Conservation (phyloP, 2,329 filamentous ascomycete species). For the Claviceps fusiformis region DNA sequence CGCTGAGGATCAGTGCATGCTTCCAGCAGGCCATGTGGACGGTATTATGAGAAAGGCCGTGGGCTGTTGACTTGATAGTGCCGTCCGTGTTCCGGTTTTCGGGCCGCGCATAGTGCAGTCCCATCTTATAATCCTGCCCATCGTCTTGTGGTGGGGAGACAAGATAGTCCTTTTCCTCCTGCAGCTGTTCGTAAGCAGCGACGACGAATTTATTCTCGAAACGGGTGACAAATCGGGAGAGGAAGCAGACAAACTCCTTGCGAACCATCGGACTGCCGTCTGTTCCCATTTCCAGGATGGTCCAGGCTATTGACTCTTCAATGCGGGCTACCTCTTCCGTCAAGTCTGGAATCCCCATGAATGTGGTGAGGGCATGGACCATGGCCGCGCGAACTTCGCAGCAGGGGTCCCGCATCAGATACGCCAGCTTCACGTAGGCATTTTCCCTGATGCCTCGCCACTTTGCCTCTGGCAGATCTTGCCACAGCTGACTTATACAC, state of each 20-base stretch:
- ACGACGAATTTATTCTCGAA: conserved; percentile 91
- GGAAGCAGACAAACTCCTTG: conserved; percentile 84
- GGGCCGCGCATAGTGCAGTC: conserved; percentile 45
- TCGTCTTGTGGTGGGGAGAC: conserved; percentile 41
- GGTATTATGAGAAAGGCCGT: conserved; percentile 66
- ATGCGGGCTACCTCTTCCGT: conserved; percentile 83
- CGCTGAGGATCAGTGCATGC: conserved; percentile 75
- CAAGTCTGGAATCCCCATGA: conserved; percentile 83
- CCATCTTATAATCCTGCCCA: conserved; percentile 46
- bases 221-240: conserved; percentile 78
- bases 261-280: conserved; percentile 92
- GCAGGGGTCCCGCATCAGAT: conserved; percentile 69
- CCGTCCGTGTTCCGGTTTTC: conserved; percentile 44
- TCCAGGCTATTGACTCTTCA: conserved; percentile 81
- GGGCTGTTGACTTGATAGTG: conserved; percentile 39
- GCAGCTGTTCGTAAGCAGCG: conserved; percentile 77
- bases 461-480: conserved; percentile 81
- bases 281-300: conserved; percentile 78
- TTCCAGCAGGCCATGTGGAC: conserved; percentile 93
- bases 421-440: conserved; percentile 68
- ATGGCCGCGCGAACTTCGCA: conserved; percentile 90
- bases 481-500: conserved; percentile 90
- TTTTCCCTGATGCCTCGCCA: conserved; percentile 88
- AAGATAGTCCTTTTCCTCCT: conserved; percentile 66
- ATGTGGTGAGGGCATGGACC: conserved; percentile 84